Conservation (phyloP, 2,329 filamentous ascomycete genomes). For the Cercospora zeae-maydis region DNA sequence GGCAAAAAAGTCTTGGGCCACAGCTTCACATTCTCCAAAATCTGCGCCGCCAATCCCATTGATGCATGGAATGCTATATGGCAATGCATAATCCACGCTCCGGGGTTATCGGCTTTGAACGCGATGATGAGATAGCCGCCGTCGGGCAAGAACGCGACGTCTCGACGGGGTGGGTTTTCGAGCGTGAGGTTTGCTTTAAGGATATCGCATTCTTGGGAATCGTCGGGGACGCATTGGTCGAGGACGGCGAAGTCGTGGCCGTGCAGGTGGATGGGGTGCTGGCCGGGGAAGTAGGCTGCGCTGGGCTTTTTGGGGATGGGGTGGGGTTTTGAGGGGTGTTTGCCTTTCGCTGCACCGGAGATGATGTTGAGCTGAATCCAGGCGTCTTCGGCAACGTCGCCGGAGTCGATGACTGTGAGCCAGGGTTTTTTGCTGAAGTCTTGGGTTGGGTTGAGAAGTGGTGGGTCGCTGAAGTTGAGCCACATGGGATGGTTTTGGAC, state of each 20-base stretch:
- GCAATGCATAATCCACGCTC: constrained; percentile 47
- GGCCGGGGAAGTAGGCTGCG: constrained; percentile 30
- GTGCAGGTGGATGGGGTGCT: constrained; percentile 42
- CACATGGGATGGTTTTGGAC: not conserved
- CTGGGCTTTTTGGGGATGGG: not conserved
- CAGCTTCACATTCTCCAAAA: constrained; percentile 21
- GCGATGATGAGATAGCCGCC: constrained; percentile 49
- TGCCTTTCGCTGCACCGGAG: constrained; percentile 35
- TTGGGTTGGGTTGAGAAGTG: constrained; percentile 38
- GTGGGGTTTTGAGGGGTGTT: not conserved
- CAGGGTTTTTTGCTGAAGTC: constrained; percentile 35
- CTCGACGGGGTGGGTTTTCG: constrained; percentile 48
- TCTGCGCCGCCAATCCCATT: constrained; percentile 28
- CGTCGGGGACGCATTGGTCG: constrained; percentile 22
- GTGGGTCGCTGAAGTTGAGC: constrained; percentile 38
- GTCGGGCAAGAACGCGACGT: constrained; percentile 46
- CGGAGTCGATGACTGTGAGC: constrained; percentile 36
- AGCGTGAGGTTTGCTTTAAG: constrained; percentile 34
- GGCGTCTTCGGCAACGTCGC: constrained; percentile 38
- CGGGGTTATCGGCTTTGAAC: constrained; percentile 53
- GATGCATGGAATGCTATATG: constrained; percentile 59
- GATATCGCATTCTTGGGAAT: constrained; percentile 28
- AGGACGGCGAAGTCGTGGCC: constrained; percentile 39
- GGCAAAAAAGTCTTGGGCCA: constrained; percentile 1
- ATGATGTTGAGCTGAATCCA: constrained; percentile 44